Evolutionary conservation across 1,284 basidiomycete genomes (phyloP), one percentile per base, ranked within the genome.

Genomic region (Mycena sp.): DNA sequence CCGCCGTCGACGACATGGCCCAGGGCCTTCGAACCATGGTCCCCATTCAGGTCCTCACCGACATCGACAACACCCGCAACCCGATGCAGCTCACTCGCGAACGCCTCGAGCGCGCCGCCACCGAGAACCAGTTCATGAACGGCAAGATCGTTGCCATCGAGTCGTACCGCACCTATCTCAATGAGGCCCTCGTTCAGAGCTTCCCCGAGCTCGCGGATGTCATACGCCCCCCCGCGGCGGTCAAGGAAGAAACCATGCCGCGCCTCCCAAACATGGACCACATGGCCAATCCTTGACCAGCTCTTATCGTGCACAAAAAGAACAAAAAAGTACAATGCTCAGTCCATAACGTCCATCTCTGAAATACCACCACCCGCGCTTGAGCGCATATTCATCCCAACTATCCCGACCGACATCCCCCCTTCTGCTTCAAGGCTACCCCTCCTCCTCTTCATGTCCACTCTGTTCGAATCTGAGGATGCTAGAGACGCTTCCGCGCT

Each of bases 121-220:
- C 91, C 1, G 92, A 94, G 77, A 95, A 94, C 73, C 91, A 93
- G 74, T 94, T 93, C 70, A 92, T 94, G 85, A 93, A 94, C 73
- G 93, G 91, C n/a, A 94, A 94, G 72, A 89, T 94, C 45, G 82
- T 85, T 45, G 91, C 91, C 4, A 83, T 94, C 29, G 82, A 86
- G 55, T 85, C 86, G 14, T 90, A 89, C 72, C 81, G 83, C 43
- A 77, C 74, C 58, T 78, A 82, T 59, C 77, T 89, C 54, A 81
- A 88, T 69, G 85, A 86, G 63, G 86, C 87, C 3, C 76, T 90
- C 16, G 75, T 76, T 28, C 83, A 88, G 69, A 85, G 80, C 63
- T 90, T 88, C 70, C 87, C 88, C 0, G 87, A 88, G 65, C 77
- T 89, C 6, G 77, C 77, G 71, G 71, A 58, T 16, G 65, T 52